Percentiles rank a stretch among this genome's conserved stretches.
Evolutionary conservation across 768 basidiomycete species (phyloP).

Genomic region (Russula emetica): DNA sequence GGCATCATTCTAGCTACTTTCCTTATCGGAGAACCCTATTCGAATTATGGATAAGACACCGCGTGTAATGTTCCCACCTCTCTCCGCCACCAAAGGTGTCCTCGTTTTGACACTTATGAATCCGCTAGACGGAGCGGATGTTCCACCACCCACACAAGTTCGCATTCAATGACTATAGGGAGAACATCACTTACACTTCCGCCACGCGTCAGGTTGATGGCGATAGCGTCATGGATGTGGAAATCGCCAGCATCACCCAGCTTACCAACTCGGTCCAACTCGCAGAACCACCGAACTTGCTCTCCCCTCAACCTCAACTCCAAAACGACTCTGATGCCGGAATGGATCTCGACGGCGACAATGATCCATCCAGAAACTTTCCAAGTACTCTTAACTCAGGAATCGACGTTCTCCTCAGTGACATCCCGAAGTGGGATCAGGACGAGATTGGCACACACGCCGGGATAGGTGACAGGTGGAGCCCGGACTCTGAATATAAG

Average conservation of each 20-base stretch:
- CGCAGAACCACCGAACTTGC: neutral
- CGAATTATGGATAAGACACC: too few species aligned
- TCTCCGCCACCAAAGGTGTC: neutral
- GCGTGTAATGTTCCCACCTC: neutral
- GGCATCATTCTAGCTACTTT: neutral
- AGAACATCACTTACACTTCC: neutral
- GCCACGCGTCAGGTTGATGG: conserved; percentile 1
- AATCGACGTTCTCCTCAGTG: neutral
- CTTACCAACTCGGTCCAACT: conserved; percentile 7
- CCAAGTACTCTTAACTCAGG: neutral
- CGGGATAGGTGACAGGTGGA: neutral
- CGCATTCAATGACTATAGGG: neutral
- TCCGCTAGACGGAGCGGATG: too few species aligned
- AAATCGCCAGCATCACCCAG: conserved; percentile 4
- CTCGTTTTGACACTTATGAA: neutral
- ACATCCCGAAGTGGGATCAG: neutral
- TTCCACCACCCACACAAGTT: neutral
- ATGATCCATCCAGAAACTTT: neutral
- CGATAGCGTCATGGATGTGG: conserved; percentile 3
- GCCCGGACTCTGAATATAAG: neutral
- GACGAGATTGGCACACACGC: neutral
- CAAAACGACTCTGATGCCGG: neutral
- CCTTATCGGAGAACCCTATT: neutral
- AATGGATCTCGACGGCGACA: conserved; percentile 7
- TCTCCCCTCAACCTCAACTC: neutral